Evolutionary conservation across 1,284 basidiomycete genomes (phyloP).

Genomic region (Lentinula novae-zelandiae): DNA sequence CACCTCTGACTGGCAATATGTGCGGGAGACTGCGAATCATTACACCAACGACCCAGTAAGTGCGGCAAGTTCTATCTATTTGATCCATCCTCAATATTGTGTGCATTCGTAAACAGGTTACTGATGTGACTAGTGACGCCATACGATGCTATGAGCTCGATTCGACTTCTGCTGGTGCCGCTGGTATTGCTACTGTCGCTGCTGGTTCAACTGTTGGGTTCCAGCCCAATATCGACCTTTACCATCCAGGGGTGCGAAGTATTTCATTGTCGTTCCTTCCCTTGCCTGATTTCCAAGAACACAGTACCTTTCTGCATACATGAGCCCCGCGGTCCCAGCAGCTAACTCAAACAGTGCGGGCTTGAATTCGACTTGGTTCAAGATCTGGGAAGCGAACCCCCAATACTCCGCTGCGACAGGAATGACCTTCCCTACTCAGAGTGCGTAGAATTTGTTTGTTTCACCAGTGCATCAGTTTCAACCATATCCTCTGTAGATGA

Average conservation of each 20-base stretch:
- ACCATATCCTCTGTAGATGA: slow-evolving; percentile 23
- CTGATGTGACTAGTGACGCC: slow-evolving; percentile 37
- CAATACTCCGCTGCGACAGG: slow-evolving; percentile 28
- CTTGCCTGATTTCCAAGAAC: no score
- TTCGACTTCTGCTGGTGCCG: slow-evolving; percentile 29
- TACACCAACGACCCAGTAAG: slow-evolving; percentile 36
- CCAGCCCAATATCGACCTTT: slow-evolving; percentile 27
- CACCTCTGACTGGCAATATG: slow-evolving; percentile 36
- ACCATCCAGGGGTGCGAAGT: slow-evolving; percentile 34
- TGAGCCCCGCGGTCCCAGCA: slow-evolving; percentile 35
- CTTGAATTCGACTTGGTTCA: slow-evolving; percentile 44
- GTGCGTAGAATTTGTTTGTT: slow-evolving; percentile 23
- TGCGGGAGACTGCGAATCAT: slow-evolving; percentile 41
- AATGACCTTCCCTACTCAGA: slow-evolving; percentile 31
- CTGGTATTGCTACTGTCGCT: slow-evolving; percentile 37
- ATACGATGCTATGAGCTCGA: slow-evolving; percentile 45
- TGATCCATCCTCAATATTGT: neutral
- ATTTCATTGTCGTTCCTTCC: neutral
- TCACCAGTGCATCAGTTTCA: neutral
- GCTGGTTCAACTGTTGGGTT: slow-evolving; percentile 36
- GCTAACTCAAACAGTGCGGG: slow-evolving; percentile 38
- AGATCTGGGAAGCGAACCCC: slow-evolving; percentile 40
- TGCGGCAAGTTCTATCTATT: slow-evolving; percentile 1
- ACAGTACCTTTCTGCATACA: slow-evolving; percentile 38
- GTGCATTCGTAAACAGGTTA: slow-evolving; percentile 26